Conservation (phyloP, 176 grass and related monocot species). For the Coix lacrymajobi region DNA sequence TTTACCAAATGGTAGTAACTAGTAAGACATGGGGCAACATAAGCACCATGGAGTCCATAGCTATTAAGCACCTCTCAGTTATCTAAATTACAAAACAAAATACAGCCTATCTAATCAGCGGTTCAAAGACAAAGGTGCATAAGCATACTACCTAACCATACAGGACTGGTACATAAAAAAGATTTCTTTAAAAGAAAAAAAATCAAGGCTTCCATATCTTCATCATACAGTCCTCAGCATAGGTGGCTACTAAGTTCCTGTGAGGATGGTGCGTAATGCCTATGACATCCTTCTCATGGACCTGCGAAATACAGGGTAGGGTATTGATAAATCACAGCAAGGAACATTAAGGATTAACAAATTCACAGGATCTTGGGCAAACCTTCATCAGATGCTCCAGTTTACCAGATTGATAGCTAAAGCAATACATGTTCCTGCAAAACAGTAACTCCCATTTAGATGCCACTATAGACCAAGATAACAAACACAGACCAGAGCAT, state of each 20-base stretch:
- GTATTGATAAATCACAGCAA: background rate
- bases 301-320: constrained; percentile 12
- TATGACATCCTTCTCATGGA: constrained; percentile 93
- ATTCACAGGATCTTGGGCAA: background rate
- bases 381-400: constrained; percentile 99
- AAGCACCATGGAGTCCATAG: background rate
- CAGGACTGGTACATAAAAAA: constrained; percentile 8
- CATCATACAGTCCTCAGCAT: constrained; percentile 85
- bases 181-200: background rate
- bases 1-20: background rate
- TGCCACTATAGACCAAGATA: background rate
- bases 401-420: constrained; percentile 89
- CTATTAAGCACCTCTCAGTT: constrained; percentile 2
- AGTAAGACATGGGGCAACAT: background rate
- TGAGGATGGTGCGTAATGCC: constrained; percentile 90
- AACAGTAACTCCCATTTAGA: constrained; percentile 2
- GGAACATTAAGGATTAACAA: background rate
- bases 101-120: constrained; percentile 13
- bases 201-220: constrained; percentile 96
- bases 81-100: constrained; percentile 33
- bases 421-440: constrained; percentile 95
- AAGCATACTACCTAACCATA: constrained; percentile 10
- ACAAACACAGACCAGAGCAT: constrained; percentile 7
- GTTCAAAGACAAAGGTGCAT: constrained; percentile 2
- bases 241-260: constrained; percentile 84